Base-by-base conservation (phyloP, 768 basidiomycete species). In the Trametopsis cervina region DNA sequence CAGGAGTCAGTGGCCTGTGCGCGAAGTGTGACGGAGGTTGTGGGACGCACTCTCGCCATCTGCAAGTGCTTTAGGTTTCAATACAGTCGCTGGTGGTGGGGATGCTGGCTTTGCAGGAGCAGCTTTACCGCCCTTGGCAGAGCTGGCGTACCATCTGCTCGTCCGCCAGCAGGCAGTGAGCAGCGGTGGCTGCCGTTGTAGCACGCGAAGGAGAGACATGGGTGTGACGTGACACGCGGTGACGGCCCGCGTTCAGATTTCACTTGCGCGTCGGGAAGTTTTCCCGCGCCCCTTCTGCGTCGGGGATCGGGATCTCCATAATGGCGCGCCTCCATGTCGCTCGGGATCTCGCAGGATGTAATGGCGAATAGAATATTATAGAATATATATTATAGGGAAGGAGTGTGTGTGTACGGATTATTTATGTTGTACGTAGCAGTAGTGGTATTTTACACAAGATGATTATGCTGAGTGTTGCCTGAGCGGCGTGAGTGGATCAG, bases 121-220 rank as follows among this genome's bases (percentile, higher is more conserved):
- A 10, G 49, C 43, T 4, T 52, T 24, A 12, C 46, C 38, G 40
- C 50, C 49, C 42, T 51, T 38, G n/a, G 53, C 54, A 36, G 29
- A 7, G 29, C 29, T 33, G 9, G 60, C 57, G 36, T 56, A 55
- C 47, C 55, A 56, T 44, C 60, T 42, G 27, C 58, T 44, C 10
- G 55, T 45, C 10, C 46, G 49, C 51, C 51, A 54, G 54, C 53
- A 52, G 29, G 55, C 52, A 43, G 47, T 46, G 48, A 52, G 43
- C 4, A 51, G 53, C 18, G 56, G 54, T 50, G 55, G 61, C n/a
- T n/a, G n/a, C 38, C 57, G 57, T 43, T 54, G 54, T 40, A 60
- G 35, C 41, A 49, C 49, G 40, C 50, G 57, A 43, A 59, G 54
- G 55, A 60, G 52, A 48, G 59, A 60, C 61, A 62, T 24, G 18